Base-by-base conservation (phyloP, 352 stramenopile species). In the Nothophytophthora sp. region DNA sequence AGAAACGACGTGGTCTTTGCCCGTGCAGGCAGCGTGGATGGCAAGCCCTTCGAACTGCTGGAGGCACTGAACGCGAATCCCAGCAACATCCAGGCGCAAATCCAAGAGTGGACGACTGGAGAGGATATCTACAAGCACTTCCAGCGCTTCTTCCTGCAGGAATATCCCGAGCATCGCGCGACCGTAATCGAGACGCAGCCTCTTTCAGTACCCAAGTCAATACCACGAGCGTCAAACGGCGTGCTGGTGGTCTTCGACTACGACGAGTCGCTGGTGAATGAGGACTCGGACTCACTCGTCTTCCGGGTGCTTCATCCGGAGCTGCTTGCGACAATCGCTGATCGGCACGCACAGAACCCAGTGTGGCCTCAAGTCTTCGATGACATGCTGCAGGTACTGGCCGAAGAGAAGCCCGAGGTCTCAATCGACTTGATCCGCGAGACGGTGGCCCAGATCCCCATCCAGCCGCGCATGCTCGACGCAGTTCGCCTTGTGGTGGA, bases 391-490 rank as follows among this genome's bases (percentile, higher is more conserved):
- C 50, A 54, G 3, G 45, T 80, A 29, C 53, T 88, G 29, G 49
- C 60, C 11, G 12, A 23, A 5, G 64, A 80, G 16, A 60, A 63
- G 53, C 76, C 76, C 5, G 32, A 70, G 3, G 51, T 81, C 5
- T 75, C 73, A 18, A 42, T 49, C 5, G 43, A 55, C 16, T 25
- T 76, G 28, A 74, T 90, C 42, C 47, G 60, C 10, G 33, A 66
- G 15, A 60, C 65, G 10, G 50, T 92, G 15, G 73, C 67, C 0
- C 36, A 56, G 18, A 77, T 90, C 33, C 71, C 79, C 3, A 47
- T 90, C 15, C 76, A 84, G 54, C 52, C 63, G 8, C 59, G 56
- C 5, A 93, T 91, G 82, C 49, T 89, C 19, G 79, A 89, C 20
- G 82, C 78, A 1, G 42, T 91, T 37, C 73, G 64, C 2, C 56